Percentiles rank a stretch among this genome's conserved stretches.
phyloP scores from a whole-genome alignment of 208 protist species.

The Trypanosoma theileri region DNA sequence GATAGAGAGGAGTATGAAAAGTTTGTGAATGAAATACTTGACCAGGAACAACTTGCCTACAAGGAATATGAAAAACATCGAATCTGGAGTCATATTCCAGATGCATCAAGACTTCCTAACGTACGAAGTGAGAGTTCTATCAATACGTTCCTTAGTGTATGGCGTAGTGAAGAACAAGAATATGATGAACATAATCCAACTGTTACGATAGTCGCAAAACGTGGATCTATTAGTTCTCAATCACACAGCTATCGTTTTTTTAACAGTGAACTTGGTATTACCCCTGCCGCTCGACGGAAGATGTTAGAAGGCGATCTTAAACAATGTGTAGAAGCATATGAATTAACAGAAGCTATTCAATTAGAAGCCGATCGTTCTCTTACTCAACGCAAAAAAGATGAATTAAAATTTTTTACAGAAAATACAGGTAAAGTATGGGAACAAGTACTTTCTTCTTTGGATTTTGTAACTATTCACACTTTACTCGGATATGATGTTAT shows the following conservation, averaged over 20 bases:
- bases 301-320: constrained; percentile 59
- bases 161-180: constrained; percentile 53
- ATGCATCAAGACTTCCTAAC: constrained; percentile 71
- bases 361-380: constrained; percentile 47
- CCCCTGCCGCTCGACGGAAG: constrained; percentile 39
- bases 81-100: constrained; percentile 62
- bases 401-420: constrained; percentile 31
- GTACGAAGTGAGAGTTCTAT: constrained; percentile 83
- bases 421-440: constrained; percentile 58
- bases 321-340: constrained; percentile 68
- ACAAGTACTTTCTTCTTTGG: constrained; percentile 69
- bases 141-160: constrained; percentile 87
- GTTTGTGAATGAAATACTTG: constrained; percentile 38
- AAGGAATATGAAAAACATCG: constrained; percentile 79
- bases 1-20: constrained; percentile 46
- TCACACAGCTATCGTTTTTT: constrained; percentile 15
- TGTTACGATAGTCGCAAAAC: constrained; percentile 36
- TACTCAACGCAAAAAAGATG: constrained; percentile 9
- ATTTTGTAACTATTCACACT: constrained; percentile 70
- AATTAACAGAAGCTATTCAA: constrained; percentile 71
- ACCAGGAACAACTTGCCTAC: constrained; percentile 67
- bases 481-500: constrained; percentile 83
- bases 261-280: constrained; percentile 54
- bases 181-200: constrained; percentile 31
- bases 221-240: not conserved